Evolutionary conservation across 305 asterid genomes (phyloP), one percentile per base, ranked within the genome.

Genomic region (Caryopteris hybrid): DNA sequence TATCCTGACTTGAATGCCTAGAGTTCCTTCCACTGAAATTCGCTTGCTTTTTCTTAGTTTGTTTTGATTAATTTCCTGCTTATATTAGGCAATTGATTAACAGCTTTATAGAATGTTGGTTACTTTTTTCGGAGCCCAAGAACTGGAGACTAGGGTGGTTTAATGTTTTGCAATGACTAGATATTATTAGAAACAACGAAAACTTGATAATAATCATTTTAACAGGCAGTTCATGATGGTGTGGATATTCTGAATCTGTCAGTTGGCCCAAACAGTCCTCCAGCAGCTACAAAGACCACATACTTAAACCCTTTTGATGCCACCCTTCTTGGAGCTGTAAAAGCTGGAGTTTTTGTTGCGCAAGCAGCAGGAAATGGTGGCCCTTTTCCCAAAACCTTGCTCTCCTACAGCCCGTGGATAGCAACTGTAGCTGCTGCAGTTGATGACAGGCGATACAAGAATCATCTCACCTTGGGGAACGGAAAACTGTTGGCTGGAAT

Each of bases 291-390:
- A 38, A 91, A 86, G 79, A 95, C 96, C 64, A 95, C 99, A 20
- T 95, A 83, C 73, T 79, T 95, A 70, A 95, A 95, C 75, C 98
- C 98, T 58, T 95, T 95, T 63, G 99, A 95, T 75, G 91, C 91
- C 27, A 85, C 98, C 33, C 94, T 95, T 75, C 99, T 95, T 71
- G 76, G 96, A 48, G 99, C 98, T 17, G 99, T 88, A 51, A 91
- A 86, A 83, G 98, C 99, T 45, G 99, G 99, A 59, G 90, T 95
- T 34, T 95, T 95, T 83, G 96, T 95, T 60, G 97, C 71, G 68
- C 99, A 95, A 74, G 98, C 99, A 58, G 98, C 97, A 72, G 99
- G 99, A 69, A 95, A 95, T 68, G 99, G 98, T 53, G 99, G 99
- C 22, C 99, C 99, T 34, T 91, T 86, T 71, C 96, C 98, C 23